Percentiles rank a stretch among this genome's conserved stretches.
Evolutionary conservation across 805 yeast genomes (phyloP).

Genomic region (Wickerhamomyces bisporus): DNA sequence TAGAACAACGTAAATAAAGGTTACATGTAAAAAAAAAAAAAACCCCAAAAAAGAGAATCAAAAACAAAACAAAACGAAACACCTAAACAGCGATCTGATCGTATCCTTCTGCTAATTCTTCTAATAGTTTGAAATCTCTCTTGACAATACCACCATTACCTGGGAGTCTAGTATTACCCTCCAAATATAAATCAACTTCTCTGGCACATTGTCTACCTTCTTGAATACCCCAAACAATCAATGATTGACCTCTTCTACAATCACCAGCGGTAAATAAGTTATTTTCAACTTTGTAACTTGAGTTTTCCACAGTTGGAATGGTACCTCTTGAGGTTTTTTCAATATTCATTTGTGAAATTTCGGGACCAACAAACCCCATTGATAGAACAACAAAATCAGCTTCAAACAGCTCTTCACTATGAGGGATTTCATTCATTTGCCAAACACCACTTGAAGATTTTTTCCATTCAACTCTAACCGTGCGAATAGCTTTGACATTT

Average conservation of each 20-base stretch:
- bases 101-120: constrained; percentile 51
- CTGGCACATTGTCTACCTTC: constrained; percentile 99
- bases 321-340: constrained; percentile 83
- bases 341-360: constrained; percentile 63
- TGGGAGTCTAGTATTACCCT: constrained; percentile 79
- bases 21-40: background rate
- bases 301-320: constrained; percentile 46
- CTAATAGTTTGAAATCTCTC: constrained; percentile 72
- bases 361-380: constrained; percentile 98
- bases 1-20: background rate
- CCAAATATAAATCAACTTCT: constrained; percentile 76
- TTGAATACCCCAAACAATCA: constrained; percentile 99
- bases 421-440: constrained; percentile 98
- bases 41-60: background rate
- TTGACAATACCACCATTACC: constrained; percentile 91
- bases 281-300: constrained; percentile 64
- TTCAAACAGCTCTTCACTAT: constrained; percentile 88
- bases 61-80: background rate
- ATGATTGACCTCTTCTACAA: constrained; percentile 97
- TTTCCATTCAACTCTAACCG: constrained; percentile 98
- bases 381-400: constrained; percentile 92
- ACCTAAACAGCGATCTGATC: background rate
- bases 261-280: constrained; percentile 96
- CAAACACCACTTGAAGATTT: constrained; percentile 92
- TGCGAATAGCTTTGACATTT: constrained; percentile 90